These are phyloP conservation scores for Pseudoscleropodium purum DNA, from an alignment of 225 moss, liverwort and hornwort species.

Conservation along the genomic window DNA sequence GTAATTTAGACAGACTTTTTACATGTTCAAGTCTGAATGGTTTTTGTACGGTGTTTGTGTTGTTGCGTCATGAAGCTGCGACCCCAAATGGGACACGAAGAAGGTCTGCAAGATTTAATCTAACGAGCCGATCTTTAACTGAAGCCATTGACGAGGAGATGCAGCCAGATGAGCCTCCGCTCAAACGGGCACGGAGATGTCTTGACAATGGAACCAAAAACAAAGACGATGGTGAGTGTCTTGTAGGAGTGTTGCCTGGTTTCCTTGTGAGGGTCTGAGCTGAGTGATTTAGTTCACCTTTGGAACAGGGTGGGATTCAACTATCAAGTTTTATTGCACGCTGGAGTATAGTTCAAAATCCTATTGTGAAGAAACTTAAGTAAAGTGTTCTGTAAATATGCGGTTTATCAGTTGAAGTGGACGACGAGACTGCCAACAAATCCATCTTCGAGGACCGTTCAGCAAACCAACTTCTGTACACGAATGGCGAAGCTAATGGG, in stretches of 20 bases:
- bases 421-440: not conserved
- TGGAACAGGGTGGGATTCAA: not conserved
- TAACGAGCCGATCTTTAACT: constrained; percentile 33
- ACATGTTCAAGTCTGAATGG: not conserved
- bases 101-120: constrained; percentile 81
- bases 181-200: constrained; percentile 54
- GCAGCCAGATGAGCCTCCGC: constrained; percentile 25
- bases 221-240: constrained; percentile 16
- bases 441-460: not conserved
- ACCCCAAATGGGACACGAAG: constrained; percentile 65
- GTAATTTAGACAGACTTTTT: not conserved
- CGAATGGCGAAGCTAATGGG: constrained; percentile 4
- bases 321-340: not conserved
- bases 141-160: constrained; percentile 48
- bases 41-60: not conserved
- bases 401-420: not conserved
- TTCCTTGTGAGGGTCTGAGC: not conserved
- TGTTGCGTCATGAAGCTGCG: constrained; percentile 17
- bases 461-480: not conserved
- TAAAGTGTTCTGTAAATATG: not conserved
- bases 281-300: not conserved
- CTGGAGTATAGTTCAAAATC: not conserved
- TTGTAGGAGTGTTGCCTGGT: not conserved
- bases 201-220: constrained; percentile 24
- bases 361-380: not conserved